These are phyloP conservation scores for Backusella luteola DNA, from an alignment of 192 early-diverging fungal species.

Conservation along the genomic window DNA sequence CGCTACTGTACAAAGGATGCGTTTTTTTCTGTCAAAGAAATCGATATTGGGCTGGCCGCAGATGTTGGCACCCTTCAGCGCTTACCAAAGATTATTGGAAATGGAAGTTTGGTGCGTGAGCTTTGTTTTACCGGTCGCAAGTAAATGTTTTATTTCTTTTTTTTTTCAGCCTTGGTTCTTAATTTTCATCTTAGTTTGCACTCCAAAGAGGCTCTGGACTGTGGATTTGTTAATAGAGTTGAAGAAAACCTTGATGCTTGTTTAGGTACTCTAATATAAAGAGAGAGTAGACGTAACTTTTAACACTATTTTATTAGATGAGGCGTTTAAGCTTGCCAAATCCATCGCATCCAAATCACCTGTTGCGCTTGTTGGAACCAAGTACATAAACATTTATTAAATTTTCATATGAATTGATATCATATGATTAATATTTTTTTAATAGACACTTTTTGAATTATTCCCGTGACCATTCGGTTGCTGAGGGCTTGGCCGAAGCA, in stretches of 20 bases:
- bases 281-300: background rate
- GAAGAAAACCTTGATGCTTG: slow-evolving; percentile 42
- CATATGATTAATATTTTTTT: background rate
- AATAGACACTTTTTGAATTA: slow-evolving; percentile 77
- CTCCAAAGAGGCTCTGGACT: slow-evolving; percentile 54
- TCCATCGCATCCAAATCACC: slow-evolving; percentile 91
- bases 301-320: slow-evolving; percentile 28
- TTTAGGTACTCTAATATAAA: slow-evolving; percentile 36
- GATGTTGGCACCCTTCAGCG: slow-evolving; percentile 95
- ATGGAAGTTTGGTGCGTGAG: slow-evolving; percentile 88
- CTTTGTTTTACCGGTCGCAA: slow-evolving; percentile 82
- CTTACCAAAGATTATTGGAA: slow-evolving; percentile 91
- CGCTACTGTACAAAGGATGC: slow-evolving; percentile 76
- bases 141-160: slow-evolving; percentile 30
- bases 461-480: slow-evolving; percentile 89
- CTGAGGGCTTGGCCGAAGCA: slow-evolving; percentile 85
- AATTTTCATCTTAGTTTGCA: slow-evolving; percentile 36
- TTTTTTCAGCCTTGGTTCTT: background rate
- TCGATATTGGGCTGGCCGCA: slow-evolving; percentile 92
- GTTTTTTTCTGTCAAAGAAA: slow-evolving; percentile 86
- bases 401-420: background rate
- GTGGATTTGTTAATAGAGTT: slow-evolving; percentile 59
- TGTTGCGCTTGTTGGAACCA: slow-evolving; percentile 81
- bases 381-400: slow-evolving; percentile 46
- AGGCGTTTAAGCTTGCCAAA: slow-evolving; percentile 66